Percentiles rank a stretch among this genome's conserved stretches.
phyloP scores from a whole-genome alignment of 306 rosid species.

The Potentilla sterilis region DNA sequence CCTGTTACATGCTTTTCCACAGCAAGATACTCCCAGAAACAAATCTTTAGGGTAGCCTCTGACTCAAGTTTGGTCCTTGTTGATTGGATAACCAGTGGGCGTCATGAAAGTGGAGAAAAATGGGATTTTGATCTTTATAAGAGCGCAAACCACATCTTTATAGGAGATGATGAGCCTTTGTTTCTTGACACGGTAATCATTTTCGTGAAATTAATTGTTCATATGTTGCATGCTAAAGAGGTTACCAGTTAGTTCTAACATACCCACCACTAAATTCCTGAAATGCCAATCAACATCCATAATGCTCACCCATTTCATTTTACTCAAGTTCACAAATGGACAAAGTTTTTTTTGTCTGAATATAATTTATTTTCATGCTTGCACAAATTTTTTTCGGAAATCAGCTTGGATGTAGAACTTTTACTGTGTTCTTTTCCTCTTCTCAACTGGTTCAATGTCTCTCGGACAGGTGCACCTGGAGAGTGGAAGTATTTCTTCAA shows the following conservation, averaged over 20 bases:
- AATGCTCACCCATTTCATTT: not conserved
- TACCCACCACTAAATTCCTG: not conserved
- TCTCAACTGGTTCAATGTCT: slow-evolving; percentile 23
- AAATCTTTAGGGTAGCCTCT: slow-evolving; percentile 55
- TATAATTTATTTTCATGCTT: not conserved
- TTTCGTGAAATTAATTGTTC: slow-evolving; percentile 8
- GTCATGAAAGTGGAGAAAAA: slow-evolving; percentile 85
- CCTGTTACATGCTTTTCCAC: slow-evolving; percentile 97
- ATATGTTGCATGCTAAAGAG: not conserved
- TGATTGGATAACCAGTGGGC: slow-evolving; percentile 98
- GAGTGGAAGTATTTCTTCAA: slow-evolving; percentile 42
- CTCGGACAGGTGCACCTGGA: slow-evolving; percentile 60
- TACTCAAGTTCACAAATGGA: not conserved
- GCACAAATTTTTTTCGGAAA: not conserved
- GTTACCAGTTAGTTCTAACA: not conserved
- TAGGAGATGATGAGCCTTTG: slow-evolving; percentile 69
- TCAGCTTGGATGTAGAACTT: not conserved
- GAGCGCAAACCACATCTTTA: slow-evolving; percentile 70
- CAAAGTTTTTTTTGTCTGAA: not conserved
- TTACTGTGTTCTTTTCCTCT: not conserved
- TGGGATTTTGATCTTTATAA: slow-evolving; percentile 87
- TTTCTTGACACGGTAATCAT: slow-evolving; percentile 72
- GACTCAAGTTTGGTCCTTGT: slow-evolving; percentile 83
- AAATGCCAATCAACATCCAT: not conserved
- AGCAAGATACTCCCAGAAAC: slow-evolving; percentile 87